Base-by-base conservation (phyloP, 1,284 basidiomycete species). In the Cronartium quercuum region DNA sequence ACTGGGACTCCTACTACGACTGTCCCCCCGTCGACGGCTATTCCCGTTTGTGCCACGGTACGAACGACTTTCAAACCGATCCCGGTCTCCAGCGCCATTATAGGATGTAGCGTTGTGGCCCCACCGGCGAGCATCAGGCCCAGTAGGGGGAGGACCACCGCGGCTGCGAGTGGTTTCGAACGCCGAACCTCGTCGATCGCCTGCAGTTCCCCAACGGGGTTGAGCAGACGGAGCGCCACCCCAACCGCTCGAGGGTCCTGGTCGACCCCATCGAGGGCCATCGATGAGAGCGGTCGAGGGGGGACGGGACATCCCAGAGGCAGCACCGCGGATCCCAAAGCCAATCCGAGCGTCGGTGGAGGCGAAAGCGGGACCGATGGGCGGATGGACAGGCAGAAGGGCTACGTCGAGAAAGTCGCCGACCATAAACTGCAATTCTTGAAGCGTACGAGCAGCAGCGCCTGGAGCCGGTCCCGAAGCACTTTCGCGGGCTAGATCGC, bases 251-350 rank as follows among this genome's bases (percentile, higher is more conserved):
- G 63, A 63, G 21, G 35, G 35, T 12, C 18, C 21, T 13, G 21
- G 21, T 24, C 29, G 29, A 21, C 51, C 51, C 51, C 51, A 55
- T 55, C 51, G n/a, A 1, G 51, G 51, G 12, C 29, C 60, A 38
- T 38, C 60, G 12, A 61, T 18, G n/a, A 18, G 24, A n/a, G 60
- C 29, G 34, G 2, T 37, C 29, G 10, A 18, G 12, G 57, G 29
- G 12, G 57, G 29, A 55, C 40, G 42, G 13, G 42, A 24, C 41
- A 29, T 60, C 35, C 40, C 68, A 40, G 61, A 44, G 21, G 62
- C 69, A 21, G 69, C 69, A 41, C 69, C 69, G 15, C 68, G 60
- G 60, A 70, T 70, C 21, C 60, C 60, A 63, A 70, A 70, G 12
- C 60, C 42, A 6, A 41, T 44, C 21, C 60, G 12, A 21, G 15